Conservation (phyloP, 2,329 filamentous ascomycete species). For the Graphiopsis chlorocephala region DNA sequence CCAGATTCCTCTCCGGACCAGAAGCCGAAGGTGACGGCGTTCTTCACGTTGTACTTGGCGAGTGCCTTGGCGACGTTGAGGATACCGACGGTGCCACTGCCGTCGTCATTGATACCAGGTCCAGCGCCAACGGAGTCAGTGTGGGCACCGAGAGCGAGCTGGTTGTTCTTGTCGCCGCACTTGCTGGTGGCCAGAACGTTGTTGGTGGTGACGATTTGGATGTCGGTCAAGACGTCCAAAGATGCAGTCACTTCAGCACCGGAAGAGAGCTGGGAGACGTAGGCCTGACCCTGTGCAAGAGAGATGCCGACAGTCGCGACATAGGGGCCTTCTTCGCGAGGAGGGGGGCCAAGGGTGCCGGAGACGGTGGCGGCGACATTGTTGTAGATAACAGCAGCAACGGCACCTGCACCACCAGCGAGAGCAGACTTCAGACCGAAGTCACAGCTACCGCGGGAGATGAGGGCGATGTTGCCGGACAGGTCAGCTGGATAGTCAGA, state of each 20-base stretch:
- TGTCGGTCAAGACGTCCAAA: slow-evolving; percentile 43
- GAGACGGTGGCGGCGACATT: slow-evolving; percentile 54
- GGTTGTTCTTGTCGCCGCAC: slow-evolving; percentile 35
- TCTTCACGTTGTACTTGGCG: slow-evolving; percentile 51
- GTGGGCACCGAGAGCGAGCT: slow-evolving; percentile 38
- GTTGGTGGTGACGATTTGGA: slow-evolving; percentile 46
- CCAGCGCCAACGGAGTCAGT: slow-evolving; percentile 37
- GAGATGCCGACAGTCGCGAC: slow-evolving; percentile 67
- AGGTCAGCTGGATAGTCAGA: slow-evolving; percentile 61
- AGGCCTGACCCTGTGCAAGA: slow-evolving; percentile 54
- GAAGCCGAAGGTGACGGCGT: slow-evolving; percentile 40
- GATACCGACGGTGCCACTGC: slow-evolving; percentile 37
- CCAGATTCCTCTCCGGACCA: slow-evolving; percentile 40
- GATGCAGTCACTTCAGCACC: slow-evolving; percentile 36
- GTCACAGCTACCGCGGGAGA: slow-evolving; percentile 65
- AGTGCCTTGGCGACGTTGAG: slow-evolving; percentile 39
- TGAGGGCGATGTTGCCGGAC: slow-evolving; percentile 64
- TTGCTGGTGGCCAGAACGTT: slow-evolving; percentile 40
- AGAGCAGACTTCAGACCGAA: slow-evolving; percentile 70
- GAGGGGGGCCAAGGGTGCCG: slow-evolving; percentile 17
- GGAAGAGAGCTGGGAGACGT: slow-evolving; percentile 51
- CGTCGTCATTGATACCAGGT: slow-evolving; percentile 43
- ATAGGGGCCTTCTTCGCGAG: slow-evolving; percentile 47
- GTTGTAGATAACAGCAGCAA: slow-evolving; percentile 72
- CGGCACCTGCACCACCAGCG: slow-evolving; percentile 66